Base-by-base conservation (phyloP, 1,139 yeast genomes). In the Pichia sorboxylosa region DNA sequence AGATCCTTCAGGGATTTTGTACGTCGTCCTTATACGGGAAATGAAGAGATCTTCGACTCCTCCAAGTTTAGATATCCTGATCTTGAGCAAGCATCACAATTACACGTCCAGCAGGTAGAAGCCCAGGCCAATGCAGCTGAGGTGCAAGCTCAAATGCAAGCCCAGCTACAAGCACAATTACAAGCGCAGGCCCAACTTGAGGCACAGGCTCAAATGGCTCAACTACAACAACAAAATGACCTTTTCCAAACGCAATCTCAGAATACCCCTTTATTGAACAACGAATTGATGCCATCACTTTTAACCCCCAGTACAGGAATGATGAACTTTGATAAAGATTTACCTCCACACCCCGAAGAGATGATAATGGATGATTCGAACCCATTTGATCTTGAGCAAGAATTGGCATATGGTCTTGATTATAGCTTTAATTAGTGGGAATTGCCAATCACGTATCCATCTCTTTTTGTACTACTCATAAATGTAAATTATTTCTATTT, bases 1-100 rank as follows among this genome's bases (percentile, higher is more conserved):
- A 66, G 66, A 36, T 61, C 68, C 17, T 87, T 90, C 53, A 68
- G 97, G 44, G 83, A 73, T 28, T 74, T 77, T 58, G 96, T 87
- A 9, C 60, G 92, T 49, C 72, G 69, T 49, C 93, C 94, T 5
- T 36, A 31, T 4, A 58, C 74, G 29, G 78, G 73, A 31, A 83
- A 75, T 40, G 82, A 77, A 45, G 74, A 71, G 39, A 59, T 56
- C 17, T 58, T 54, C 27, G 44, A 40, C 21, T 40, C 44, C 13
- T 33, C 41, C 2, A 36, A 39, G 13, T 40, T 33, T 17, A 24
- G 31, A 5, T 37, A 37, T 26, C 26, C 31, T 13, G 35, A 33
- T 22, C 18, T 29, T 13, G 22, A 26, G 6, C 35, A 33, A 22
- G 5, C 13, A 18, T 21, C 20, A 17, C 9, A 23, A 26, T 25